phyloP scores from a whole-genome alignment of 441 rosid genomes.

The Brassica balearica region DNA sequence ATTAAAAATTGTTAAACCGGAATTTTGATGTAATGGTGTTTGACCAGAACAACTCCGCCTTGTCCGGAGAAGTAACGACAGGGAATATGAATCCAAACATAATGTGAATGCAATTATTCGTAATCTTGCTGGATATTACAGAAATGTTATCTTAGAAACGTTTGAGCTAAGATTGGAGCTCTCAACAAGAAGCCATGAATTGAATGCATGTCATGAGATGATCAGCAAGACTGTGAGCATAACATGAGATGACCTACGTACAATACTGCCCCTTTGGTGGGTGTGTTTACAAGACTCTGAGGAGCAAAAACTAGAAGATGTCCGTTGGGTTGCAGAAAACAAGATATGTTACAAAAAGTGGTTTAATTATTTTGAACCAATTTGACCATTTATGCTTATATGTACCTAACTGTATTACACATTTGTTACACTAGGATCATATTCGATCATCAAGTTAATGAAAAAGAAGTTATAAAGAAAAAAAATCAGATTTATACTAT shows the following conservation, averaged over 20 bases:
- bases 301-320: constrained; percentile 45
- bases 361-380: no score
- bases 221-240: not conserved
- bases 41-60: no score
- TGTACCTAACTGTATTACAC: no score
- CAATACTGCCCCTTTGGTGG: constrained; percentile 85
- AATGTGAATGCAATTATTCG: not conserved
- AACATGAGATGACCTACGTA: constrained; percentile 45
- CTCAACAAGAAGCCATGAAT: not conserved
- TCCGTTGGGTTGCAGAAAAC: constrained; percentile 54
- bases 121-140: not conserved
- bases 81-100: not conserved
- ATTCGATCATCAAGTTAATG: no score
- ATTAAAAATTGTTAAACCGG: not conserved
- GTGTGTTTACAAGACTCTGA: constrained; percentile 72
- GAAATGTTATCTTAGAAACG: not conserved
- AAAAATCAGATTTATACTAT: no score
- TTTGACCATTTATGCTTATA: no score
- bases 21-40: no score
- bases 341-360: not conserved
- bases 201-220: constrained; percentile 1
- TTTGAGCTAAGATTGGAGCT: not conserved
- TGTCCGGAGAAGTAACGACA: no score
- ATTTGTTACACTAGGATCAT: not conserved
- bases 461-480: no score